Evolutionary conservation across 2,329 filamentous ascomycete species (phyloP).

Genomic region (Diaporthe nobilis): DNA sequence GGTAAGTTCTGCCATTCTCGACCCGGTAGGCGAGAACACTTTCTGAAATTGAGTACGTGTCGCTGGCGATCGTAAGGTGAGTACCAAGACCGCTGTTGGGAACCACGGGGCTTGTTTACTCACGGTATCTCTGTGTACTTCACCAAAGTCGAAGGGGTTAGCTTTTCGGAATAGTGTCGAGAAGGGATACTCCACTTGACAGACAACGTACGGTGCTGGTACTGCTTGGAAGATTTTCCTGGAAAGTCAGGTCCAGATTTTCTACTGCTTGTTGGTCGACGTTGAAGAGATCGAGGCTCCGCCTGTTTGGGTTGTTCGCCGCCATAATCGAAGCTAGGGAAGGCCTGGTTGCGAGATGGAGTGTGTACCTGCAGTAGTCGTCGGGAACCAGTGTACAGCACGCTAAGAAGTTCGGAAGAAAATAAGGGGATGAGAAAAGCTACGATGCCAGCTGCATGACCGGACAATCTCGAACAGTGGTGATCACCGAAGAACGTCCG

Average conservation of each 20-base stretch:
- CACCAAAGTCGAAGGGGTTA: background rate
- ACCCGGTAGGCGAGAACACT: slow-evolving; percentile 40
- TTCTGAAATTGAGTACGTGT: slow-evolving; percentile 37
- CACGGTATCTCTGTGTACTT: slow-evolving; percentile 37
- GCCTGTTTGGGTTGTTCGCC: slow-evolving; percentile 36
- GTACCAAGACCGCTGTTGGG: background rate
- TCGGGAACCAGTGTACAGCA: background rate
- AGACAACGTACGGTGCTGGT: slow-evolving; percentile 25
- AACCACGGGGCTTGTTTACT: slow-evolving; percentile 16
- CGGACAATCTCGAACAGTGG: slow-evolving; percentile 10
- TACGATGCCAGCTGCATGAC: background rate
- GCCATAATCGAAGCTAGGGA: slow-evolving; percentile 26
- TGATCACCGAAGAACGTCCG: slow-evolving; percentile 35
- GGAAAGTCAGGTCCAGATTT: slow-evolving; percentile 39
- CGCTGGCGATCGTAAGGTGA: slow-evolving; percentile 13
- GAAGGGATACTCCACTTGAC: background rate
- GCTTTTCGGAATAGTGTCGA: background rate
- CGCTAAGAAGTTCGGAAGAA: background rate
- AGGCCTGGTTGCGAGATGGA: background rate
- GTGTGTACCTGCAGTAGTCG: background rate
- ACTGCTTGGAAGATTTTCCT: slow-evolving; percentile 26
- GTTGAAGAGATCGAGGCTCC: slow-evolving; percentile 37
- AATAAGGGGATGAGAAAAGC: background rate
- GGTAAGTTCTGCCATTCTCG: slow-evolving; percentile 42
- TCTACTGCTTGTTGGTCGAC: slow-evolving; percentile 32